Evolutionary conservation across 345 rosid genomes (phyloP).

Genomic region (Adansonia digitata): DNA sequence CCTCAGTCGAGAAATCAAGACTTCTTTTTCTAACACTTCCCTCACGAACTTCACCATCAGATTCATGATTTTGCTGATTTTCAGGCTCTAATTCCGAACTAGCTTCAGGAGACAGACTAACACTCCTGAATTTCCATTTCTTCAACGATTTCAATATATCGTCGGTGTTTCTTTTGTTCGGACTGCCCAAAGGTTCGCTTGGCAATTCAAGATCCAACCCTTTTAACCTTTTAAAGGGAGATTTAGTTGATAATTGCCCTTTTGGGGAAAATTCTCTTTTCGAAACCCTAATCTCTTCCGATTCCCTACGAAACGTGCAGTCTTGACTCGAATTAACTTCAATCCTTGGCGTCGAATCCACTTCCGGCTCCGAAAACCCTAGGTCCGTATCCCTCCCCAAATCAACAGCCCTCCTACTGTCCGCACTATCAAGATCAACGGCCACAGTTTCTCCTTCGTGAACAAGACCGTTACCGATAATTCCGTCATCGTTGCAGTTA

Average conservation of each 20-base stretch:
- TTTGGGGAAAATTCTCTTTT: constrained; percentile 9
- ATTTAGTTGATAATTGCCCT: constrained; percentile 5
- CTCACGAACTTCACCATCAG: not conserved
- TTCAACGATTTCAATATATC: no score
- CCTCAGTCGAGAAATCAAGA: no score
- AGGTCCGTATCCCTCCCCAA: constrained; percentile 37
- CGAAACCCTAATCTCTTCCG: constrained; percentile 10
- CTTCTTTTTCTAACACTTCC: not conserved
- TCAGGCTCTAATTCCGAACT: no score
- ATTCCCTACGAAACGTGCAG: constrained; percentile 12
- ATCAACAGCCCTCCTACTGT: constrained; percentile 19
- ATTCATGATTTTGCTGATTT: no score
- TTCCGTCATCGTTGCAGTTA: not conserved
- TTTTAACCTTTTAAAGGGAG: constrained; percentile 10
- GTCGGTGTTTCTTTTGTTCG: not conserved
- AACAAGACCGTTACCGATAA: not conserved
- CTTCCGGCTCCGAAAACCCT: constrained; percentile 28
- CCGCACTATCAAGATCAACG: constrained; percentile 3
- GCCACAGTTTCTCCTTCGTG: not conserved
- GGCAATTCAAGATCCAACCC: constrained; percentile 14
- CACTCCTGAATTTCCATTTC: no score
- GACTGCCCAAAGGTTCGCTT: not conserved
- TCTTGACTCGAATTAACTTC: constrained; percentile 3
- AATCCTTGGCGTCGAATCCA: constrained; percentile 15
- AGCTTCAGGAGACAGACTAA: no score